phyloP scores from a whole-genome alignment of 2,329 filamentous ascomycete genomes.

The Microsporum canis region DNA sequence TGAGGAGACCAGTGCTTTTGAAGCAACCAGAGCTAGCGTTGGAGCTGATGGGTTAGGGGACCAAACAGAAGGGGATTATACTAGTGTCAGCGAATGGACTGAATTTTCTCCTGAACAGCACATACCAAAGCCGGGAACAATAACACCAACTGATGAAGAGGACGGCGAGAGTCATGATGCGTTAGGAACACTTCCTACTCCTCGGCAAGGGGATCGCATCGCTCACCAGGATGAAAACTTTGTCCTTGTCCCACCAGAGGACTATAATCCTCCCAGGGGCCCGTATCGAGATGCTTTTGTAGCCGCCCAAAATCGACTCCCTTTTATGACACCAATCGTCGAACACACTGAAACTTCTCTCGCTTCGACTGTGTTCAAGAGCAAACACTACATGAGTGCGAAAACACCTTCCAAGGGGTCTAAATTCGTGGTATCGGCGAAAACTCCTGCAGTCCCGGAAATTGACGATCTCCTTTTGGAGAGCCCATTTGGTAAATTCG shows the following conservation, averaged over 20 bases:
- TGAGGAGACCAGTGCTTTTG: conserved; percentile 38
- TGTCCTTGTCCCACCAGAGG: conserved; percentile 70
- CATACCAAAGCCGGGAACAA: conserved; percentile 40
- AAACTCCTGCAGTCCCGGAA: conserved; percentile 23
- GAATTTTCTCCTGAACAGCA: conserved; percentile 70
- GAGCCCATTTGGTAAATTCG: conserved; percentile 61
- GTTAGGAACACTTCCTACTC: not conserved
- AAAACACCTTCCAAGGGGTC: conserved; percentile 66
- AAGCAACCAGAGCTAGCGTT: conserved; percentile 31
- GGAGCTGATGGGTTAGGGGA: conserved; percentile 28
- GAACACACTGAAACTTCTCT: conserved; percentile 88
- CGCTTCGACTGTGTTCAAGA: conserved; percentile 46
- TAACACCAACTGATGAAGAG: conserved; percentile 13
- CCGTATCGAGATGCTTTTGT: conserved; percentile 71
- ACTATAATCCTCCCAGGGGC: conserved; percentile 67
- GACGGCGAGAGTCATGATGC: not conserved
- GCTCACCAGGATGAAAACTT: conserved; percentile 35
- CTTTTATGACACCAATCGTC: conserved; percentile 98
- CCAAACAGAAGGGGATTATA: conserved; percentile 43
- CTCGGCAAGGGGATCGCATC: not conserved
- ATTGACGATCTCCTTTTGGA: conserved; percentile 45
- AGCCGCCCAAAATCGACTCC: conserved; percentile 77
- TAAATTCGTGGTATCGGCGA: conserved; percentile 10
- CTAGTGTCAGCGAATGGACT: conserved; percentile 64
- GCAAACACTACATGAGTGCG: conserved; percentile 49